These are phyloP conservation scores for Jaltomata sinuosa DNA, from an alignment of 257 asterid genomes.

Conservation along the genomic window DNA sequence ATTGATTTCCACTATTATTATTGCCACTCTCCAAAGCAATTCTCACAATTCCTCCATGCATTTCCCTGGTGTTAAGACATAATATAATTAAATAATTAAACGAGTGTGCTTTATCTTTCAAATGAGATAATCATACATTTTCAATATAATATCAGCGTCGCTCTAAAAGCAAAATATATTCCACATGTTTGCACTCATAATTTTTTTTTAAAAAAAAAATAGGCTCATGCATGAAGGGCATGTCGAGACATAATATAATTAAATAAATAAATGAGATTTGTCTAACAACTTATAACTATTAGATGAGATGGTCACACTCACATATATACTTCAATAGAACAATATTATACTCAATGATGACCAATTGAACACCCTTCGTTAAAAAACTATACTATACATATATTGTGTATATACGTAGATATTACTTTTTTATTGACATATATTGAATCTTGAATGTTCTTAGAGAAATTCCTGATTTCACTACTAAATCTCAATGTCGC, in stretches of 20 bases:
- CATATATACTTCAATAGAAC: no score
- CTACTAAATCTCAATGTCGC: neutral
- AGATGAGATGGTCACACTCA: neutral
- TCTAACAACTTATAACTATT: neutral
- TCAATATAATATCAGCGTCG: neutral
- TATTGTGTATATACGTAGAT: no score
- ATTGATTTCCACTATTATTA: conserved; percentile 1
- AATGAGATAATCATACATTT: neutral
- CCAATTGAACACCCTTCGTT: no score
- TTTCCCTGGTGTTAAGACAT: conserved; percentile 13
- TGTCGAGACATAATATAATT: no score
- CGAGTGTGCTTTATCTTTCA: neutral
- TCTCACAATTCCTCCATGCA: conserved; percentile 41
- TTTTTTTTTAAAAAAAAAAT: no score
- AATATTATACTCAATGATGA: no score
- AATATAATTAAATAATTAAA: neutral
- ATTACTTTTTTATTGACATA: neutral
- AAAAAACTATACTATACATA: no score
- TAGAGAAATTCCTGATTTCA: neutral
- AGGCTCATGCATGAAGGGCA: neutral
- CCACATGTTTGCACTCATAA: neutral
- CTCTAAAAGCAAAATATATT: neutral
- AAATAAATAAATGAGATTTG: no score
- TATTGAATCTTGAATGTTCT: neutral
- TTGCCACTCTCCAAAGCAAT: conserved; percentile 34